Percentiles rank a stretch among this genome's conserved stretches.
phyloP scores from a whole-genome alignment of 2,329 filamentous ascomycete species.

The Colletotrichum lini region DNA sequence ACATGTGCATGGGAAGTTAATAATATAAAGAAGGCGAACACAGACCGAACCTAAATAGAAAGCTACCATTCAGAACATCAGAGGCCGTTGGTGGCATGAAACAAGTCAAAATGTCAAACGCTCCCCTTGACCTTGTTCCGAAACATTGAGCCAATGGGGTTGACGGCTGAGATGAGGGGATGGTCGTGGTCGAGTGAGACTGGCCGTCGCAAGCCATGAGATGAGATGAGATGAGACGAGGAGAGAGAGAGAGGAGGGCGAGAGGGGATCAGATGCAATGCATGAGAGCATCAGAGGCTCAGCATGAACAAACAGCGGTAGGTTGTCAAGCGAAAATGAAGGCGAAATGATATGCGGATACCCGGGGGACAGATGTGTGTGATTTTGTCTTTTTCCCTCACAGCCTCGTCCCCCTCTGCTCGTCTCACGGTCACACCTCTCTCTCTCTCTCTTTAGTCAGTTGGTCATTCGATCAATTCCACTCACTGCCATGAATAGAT shows the following conservation, averaged over 20 bases:
- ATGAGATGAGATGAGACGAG: slow-evolving; percentile 16
- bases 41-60: neutral
- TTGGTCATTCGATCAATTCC: neutral
- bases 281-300: slow-evolving; percentile 2
- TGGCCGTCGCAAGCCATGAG: slow-evolving; percentile 30
- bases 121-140: slow-evolving; percentile 29
- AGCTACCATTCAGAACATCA: slow-evolving; percentile 5
- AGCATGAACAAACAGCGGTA: slow-evolving; percentile 3
- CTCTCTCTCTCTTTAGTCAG: neutral
- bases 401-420: neutral
- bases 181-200: slow-evolving; percentile 24
- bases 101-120: slow-evolving; percentile 30
- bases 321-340: neutral
- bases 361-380: neutral
- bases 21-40: neutral
- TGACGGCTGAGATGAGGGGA: neutral
- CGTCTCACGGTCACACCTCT: neutral
- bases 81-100: slow-evolving; percentile 37
- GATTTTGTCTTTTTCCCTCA: too few species aligned
- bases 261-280: slow-evolving; percentile 1
- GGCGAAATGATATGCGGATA: neutral
- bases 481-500: neutral
- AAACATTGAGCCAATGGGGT: slow-evolving; percentile 30
- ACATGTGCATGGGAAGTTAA: too few species aligned
- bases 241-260: neutral